Evolutionary conservation across 148 eudicot species (phyloP).

Genomic region (Silene latifolia): DNA sequence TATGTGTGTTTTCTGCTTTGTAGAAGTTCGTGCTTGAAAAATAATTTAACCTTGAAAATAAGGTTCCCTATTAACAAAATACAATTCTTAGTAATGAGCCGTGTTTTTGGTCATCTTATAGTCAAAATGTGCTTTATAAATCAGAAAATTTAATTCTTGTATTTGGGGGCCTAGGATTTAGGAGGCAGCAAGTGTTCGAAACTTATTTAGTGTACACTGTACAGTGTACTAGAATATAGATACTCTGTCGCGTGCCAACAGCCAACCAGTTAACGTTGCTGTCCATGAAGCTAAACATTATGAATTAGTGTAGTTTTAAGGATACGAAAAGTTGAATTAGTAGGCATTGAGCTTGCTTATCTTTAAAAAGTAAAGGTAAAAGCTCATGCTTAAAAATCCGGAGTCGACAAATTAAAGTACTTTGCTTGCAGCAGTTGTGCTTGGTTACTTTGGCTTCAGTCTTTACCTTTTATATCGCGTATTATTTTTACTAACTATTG

Average conservation of each 20-base stretch:
- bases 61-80: neutral
- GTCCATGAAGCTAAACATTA: neutral
- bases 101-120: neutral
- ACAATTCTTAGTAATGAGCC: neutral
- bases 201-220: no score
- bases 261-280: no score
- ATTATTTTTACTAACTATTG: neutral
- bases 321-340: neutral
- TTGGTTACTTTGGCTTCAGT: slow-evolving; percentile 6
- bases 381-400: neutral
- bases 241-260: neutral
- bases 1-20: slow-evolving; percentile 2
- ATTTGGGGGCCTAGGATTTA: no score
- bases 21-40: neutral
- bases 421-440: neutral
- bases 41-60: neutral
- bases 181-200: no score
- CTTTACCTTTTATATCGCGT: neutral
- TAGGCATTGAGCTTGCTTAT: neutral
- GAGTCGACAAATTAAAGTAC: neutral
- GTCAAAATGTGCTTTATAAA: neutral
- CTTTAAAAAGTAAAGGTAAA: neutral
- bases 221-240: neutral
- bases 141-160: neutral
- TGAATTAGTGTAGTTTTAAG: neutral